Conservation (phyloP, 805 yeast species). For the Teunomyces lycoperdinae region DNA sequence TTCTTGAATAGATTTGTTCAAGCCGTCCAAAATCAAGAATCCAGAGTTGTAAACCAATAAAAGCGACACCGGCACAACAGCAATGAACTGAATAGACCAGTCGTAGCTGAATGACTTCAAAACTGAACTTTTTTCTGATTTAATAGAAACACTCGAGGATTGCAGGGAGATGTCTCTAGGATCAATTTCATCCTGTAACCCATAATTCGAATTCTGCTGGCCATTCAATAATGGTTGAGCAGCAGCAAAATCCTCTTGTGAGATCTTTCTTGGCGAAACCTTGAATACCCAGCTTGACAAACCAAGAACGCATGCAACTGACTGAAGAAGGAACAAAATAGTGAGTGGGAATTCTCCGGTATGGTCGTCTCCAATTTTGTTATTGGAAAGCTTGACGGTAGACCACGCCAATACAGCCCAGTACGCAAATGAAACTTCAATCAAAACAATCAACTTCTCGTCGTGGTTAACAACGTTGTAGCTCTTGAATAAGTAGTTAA, state of each 20-base stretch:
- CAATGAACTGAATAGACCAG: constrained; percentile 74
- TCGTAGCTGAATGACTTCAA: constrained; percentile 58
- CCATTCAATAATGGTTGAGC: constrained; percentile 30
- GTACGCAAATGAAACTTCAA: constrained; percentile 51
- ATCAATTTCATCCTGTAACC: constrained; percentile 13
- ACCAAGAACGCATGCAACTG: constrained; percentile 52
- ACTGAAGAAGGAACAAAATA: constrained; percentile 43
- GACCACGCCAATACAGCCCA: constrained; percentile 55
- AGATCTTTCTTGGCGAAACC: constrained; percentile 8
- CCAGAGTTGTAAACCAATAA: constrained; percentile 55
- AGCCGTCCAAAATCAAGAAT: constrained; percentile 56
- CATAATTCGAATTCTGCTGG: constrained; percentile 8
- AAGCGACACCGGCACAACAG: constrained; percentile 64
- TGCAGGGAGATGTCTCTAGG: constrained; percentile 1
- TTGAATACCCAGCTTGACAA: constrained; percentile 45
- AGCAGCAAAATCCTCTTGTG: constrained; percentile 17
- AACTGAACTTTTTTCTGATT: constrained; percentile 1
- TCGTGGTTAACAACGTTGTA: constrained; percentile 41
- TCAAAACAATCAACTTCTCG: constrained; percentile 54
- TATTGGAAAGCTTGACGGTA: constrained; percentile 47
- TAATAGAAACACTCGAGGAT: constrained; percentile 1
- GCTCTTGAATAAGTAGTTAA: constrained; percentile 31
- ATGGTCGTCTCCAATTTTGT: constrained; percentile 42
- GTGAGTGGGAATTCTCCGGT: constrained; percentile 53
- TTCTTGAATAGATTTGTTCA: constrained; percentile 72